Evolutionary conservation across 2,329 filamentous ascomycete genomes (phyloP).

Genomic region (Aspergillus latus): DNA sequence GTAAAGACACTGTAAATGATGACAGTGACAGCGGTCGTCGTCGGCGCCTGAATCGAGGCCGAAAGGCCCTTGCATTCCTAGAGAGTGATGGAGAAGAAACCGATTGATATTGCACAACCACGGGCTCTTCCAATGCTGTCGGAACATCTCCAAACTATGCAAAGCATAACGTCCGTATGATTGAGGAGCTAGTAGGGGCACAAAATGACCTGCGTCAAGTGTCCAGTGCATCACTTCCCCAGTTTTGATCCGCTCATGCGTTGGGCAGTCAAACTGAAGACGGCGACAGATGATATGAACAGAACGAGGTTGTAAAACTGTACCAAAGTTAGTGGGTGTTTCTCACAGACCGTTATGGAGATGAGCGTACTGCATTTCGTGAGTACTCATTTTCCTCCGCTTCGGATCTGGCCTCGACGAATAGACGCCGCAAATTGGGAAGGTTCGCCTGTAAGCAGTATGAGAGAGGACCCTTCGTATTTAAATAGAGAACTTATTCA

Average conservation of each 20-base stretch:
- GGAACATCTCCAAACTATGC: slow-evolving; percentile 5
- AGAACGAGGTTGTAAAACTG: slow-evolving; percentile 95
- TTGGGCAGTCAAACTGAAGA: slow-evolving; percentile 91
- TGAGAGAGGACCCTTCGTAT: not conserved
- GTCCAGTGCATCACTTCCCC: slow-evolving; percentile 31
- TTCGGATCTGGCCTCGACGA: slow-evolving; percentile 90
- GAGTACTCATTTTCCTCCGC: slow-evolving; percentile 94
- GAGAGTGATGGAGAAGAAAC: slow-evolving; percentile 68
- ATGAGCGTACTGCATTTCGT: slow-evolving; percentile 72
- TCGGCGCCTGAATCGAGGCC: slow-evolving; percentile 45
- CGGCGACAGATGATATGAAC: slow-evolving; percentile 93
- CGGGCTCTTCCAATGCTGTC: not conserved
- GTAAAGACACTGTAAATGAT: slow-evolving; percentile 50
- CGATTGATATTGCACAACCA: slow-evolving; percentile 32
- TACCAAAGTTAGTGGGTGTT: slow-evolving; percentile 4
- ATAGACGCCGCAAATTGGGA: slow-evolving; percentile 91
- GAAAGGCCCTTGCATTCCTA: slow-evolving; percentile 58
- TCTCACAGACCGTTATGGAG: not conserved
- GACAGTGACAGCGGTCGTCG: slow-evolving; percentile 39
- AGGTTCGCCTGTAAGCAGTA: slow-evolving; percentile 51
- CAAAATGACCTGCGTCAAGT: not conserved
- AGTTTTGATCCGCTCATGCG: slow-evolving; percentile 61
- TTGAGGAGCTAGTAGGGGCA: slow-evolving; percentile 6
- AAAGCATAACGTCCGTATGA: slow-evolving; percentile 1
- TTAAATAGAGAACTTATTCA: not conserved